phyloP scores from a whole-genome alignment of 2,329 filamentous ascomycete genomes.

The Fusarium sp. region DNA sequence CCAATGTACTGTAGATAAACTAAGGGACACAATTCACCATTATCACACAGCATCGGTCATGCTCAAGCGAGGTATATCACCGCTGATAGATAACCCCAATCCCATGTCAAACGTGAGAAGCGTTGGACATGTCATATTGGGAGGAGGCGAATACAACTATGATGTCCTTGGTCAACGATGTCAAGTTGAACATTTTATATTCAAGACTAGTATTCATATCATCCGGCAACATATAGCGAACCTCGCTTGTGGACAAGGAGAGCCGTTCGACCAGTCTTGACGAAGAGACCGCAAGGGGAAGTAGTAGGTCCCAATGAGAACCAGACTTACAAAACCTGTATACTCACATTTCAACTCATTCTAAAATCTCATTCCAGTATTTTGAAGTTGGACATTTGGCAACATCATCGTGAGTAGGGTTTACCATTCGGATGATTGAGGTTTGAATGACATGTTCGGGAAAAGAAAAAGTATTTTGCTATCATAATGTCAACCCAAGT shows the following conservation, averaged over 20 bases:
- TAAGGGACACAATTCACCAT: neutral
- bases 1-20: neutral
- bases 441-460: neutral
- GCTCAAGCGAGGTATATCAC: neutral
- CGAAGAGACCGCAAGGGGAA: neutral
- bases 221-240: neutral
- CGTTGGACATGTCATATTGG: neutral
- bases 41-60: neutral
- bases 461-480: no score
- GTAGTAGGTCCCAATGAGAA: neutral
- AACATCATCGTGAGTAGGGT: neutral
- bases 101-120: neutral
- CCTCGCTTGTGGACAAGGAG: neutral
- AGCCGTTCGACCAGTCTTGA: neutral
- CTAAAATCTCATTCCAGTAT: neutral
- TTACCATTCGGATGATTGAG: neutral
- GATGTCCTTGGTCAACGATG: neutral
- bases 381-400: neutral
- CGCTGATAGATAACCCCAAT: neutral
- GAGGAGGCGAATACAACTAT: neutral
- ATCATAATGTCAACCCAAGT: neutral
- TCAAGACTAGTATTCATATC: neutral
- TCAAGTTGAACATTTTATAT: neutral
- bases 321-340: no score
- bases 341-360: neutral